These are phyloP conservation scores for Achlya hypogyna DNA, from an alignment of 352 stramenopile species.

Conservation along the genomic window DNA sequence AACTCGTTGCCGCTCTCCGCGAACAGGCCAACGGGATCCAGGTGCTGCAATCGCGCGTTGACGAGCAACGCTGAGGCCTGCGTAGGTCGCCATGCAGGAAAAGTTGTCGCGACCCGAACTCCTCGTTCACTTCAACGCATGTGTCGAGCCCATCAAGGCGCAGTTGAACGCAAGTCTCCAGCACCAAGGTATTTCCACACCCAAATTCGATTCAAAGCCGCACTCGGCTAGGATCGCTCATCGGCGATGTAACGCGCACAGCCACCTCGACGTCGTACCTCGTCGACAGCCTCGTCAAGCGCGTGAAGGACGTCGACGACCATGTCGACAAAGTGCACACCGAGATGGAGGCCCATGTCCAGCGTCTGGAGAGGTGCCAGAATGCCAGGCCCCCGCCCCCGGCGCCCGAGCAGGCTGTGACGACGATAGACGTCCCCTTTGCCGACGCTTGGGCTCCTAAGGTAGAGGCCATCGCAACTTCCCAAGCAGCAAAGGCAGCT, in stretches of 20 bases:
- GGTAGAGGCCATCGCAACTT: neutral
- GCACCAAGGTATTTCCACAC: constrained; percentile 31
- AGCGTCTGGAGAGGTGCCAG: neutral
- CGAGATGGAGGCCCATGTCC: neutral
- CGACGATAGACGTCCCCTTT: neutral
- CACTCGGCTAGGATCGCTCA: constrained; percentile 31
- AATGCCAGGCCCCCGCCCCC: neutral
- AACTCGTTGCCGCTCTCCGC: constrained; percentile 56
- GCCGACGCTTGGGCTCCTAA: neutral
- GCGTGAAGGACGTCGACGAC: neutral
- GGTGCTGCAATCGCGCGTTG: too few relatives aligned
- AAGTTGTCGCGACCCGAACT: constrained; percentile 66
- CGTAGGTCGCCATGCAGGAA: constrained; percentile 40
- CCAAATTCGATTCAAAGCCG: neutral
- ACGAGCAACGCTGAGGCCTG: too few relatives aligned
- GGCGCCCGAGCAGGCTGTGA: neutral
- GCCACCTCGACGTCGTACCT: constrained; percentile 39
- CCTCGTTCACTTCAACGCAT: constrained; percentile 70
- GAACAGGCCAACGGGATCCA: constrained; percentile 64
- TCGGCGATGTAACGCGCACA: constrained; percentile 52
- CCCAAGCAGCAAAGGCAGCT: neutral
- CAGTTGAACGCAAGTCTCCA: constrained; percentile 63
- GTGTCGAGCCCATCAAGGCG: constrained; percentile 70
- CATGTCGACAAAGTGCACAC: neutral
- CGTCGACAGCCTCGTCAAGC: constrained; percentile 9